Conservation (phyloP, 2,329 filamentous ascomycete species). For the Ascosphaera acerosa region DNA sequence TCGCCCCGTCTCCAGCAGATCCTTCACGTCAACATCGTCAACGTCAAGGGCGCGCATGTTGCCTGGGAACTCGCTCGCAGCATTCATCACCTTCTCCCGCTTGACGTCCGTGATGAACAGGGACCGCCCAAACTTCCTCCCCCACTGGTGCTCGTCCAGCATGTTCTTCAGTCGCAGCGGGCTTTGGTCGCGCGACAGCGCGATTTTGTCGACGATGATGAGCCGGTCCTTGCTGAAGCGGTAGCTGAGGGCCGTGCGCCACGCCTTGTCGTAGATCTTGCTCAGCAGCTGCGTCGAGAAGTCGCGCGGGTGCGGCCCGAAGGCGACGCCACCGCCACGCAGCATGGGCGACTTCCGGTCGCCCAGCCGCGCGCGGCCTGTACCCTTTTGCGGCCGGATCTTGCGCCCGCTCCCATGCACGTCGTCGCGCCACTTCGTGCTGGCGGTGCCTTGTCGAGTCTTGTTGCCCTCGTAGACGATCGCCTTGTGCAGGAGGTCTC, state of each 20-base stretch:
- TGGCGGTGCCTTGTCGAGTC: conserved; percentile 67
- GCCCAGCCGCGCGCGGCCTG: conserved; percentile 53
- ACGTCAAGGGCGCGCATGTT: conserved; percentile 45
- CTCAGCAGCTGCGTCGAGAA: conserved; percentile 60
- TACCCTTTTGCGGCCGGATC: conserved; percentile 66
- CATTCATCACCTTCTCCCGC: conserved; percentile 37
- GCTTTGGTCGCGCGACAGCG: conserved; percentile 27
- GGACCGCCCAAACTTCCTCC: conserved; percentile 39
- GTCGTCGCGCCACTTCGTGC: conserved; percentile 55
- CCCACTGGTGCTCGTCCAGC: conserved; percentile 45
- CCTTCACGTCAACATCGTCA: conserved; percentile 83
- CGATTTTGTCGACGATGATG: conserved; percentile 55
- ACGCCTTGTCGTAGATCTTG: conserved; percentile 89
- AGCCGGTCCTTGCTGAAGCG: conserved; percentile 71
- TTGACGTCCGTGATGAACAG: conserved; percentile 43
- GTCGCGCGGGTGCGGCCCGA: conserved; percentile 79
- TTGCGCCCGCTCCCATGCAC: conserved; percentile 67
- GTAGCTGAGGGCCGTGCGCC: conserved; percentile 82
- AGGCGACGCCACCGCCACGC: conserved; percentile 62
- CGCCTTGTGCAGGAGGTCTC: conserved; percentile 78
- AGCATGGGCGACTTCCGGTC: conserved; percentile 59
- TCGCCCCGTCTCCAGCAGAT: conserved; percentile 61
- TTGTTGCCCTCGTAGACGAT: conserved; percentile 80
- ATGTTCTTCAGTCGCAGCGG: conserved; percentile 40
- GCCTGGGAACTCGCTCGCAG: conserved; percentile 35